A percentile compares a stretch with the other conserved stretches of the same genome.
phyloP scores from a whole-genome alignment of 2,329 filamentous ascomycete species.

The Biscogniauxia marginata region DNA sequence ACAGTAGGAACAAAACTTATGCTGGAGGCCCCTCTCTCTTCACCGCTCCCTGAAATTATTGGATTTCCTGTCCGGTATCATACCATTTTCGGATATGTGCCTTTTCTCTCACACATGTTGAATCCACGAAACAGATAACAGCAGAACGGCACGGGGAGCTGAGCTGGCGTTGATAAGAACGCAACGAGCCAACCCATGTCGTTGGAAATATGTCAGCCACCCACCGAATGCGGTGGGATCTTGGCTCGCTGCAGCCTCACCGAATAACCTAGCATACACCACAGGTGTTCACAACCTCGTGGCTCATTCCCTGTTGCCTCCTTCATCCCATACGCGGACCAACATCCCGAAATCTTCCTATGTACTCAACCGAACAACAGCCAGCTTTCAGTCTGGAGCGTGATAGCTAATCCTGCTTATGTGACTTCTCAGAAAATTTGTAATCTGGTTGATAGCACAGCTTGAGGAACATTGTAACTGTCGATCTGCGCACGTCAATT shows the following conservation, averaged over 20 bases:
- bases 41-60: background rate
- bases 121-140: slow-evolving; percentile 17
- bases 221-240: slow-evolving; percentile 21
- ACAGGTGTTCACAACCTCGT: slow-evolving; percentile 13
- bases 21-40: background rate
- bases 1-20: background rate
- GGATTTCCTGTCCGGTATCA: background rate
- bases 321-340: background rate
- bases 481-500: background rate
- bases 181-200: slow-evolving; percentile 11
- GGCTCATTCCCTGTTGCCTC: background rate
- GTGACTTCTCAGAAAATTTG: background rate
- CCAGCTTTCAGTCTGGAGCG: background rate
- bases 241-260: slow-evolving; percentile 31
- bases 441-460: background rate
- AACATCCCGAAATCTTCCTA: background rate
- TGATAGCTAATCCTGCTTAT: background rate
- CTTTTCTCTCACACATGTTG: slow-evolving; percentile 14
- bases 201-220: slow-evolving; percentile 9
- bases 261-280: slow-evolving; percentile 4
- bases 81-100: background rate
- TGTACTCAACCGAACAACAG: background rate
- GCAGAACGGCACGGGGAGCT: slow-evolving; percentile 18
- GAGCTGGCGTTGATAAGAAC: slow-evolving; percentile 16
- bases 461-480: background rate